Percentiles rank a stretch among this genome's conserved stretches.
phyloP scores from a whole-genome alignment of 2,329 filamentous ascomycete species.

The Aspergillus flavus region DNA sequence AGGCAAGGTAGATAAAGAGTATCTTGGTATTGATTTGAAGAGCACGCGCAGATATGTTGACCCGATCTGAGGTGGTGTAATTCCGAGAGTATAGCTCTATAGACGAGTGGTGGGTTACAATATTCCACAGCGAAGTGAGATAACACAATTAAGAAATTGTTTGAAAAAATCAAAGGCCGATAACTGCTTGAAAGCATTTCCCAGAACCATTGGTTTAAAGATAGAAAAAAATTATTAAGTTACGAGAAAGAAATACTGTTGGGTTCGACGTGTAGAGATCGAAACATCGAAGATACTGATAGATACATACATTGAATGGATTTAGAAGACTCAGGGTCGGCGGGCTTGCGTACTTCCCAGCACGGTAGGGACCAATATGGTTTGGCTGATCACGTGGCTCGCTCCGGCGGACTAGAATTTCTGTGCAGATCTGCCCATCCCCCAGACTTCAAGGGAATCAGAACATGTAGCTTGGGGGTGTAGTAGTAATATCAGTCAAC shows the following conservation, averaged over 20 bases:
- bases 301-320: background rate
- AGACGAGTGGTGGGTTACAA: slow-evolving; percentile 6
- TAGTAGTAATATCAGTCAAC: background rate
- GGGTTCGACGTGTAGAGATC: background rate
- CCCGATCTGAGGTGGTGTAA: slow-evolving; percentile 7
- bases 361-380: slow-evolving; percentile 23
- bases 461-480: background rate
- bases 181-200: background rate
- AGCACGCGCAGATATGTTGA: slow-evolving; percentile 11
- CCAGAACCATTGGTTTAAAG: background rate
- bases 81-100: slow-evolving; percentile 6
- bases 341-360: slow-evolving; percentile 30
- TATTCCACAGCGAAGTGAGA: background rate
- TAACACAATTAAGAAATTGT: background rate
- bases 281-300: background rate
- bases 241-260: background rate
- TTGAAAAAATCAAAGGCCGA: background rate
- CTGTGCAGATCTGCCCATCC: slow-evolving; percentile 16
- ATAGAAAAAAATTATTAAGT: background rate
- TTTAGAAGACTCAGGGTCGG: background rate
- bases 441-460: slow-evolving; percentile 6
- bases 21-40: slow-evolving; percentile 3
- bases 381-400: slow-evolving; percentile 29
- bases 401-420: slow-evolving; percentile 13
- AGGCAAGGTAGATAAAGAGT: slow-evolving; percentile 1